These are phyloP conservation scores for Myochromella boudieri DNA, from an alignment of 768 basidiomycete genomes.

Conservation along the genomic window DNA sequence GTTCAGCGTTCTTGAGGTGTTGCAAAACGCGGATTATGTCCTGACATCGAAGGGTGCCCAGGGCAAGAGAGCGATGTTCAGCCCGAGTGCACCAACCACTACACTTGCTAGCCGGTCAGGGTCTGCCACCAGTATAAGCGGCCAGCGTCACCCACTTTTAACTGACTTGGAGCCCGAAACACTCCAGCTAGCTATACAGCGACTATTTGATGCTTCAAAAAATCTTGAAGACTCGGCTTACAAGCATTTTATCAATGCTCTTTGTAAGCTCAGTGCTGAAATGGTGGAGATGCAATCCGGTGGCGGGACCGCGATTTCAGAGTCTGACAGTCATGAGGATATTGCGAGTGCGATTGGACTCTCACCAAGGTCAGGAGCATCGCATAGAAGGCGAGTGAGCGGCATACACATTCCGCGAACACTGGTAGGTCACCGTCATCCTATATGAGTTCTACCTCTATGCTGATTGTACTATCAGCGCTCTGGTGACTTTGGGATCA, in stretches of 20 bases:
- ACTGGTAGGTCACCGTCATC: conserved; percentile 46
- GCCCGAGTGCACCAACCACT: conserved; percentile 29
- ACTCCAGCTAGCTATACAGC: conserved; percentile 71
- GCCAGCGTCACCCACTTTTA: conserved; percentile 58
- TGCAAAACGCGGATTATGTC: conserved; percentile 96
- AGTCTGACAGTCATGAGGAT: conserved; percentile 42
- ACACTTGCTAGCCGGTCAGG: conserved; percentile 40
- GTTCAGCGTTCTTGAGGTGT: conserved; percentile 86
- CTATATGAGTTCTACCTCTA: background rate
- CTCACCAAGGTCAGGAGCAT: conserved; percentile 40
- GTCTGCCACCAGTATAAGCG: conserved; percentile 19
- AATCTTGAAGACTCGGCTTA: conserved; percentile 84
- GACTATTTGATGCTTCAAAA: conserved; percentile 84
- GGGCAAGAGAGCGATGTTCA: conserved; percentile 30
- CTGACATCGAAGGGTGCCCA: conserved; percentile 60
- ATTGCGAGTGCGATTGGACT: conserved; percentile 31
- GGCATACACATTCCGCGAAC: conserved; percentile 85
- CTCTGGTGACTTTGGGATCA: conserved; percentile 93
- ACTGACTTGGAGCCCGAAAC: conserved; percentile 76
- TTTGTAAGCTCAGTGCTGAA: conserved; percentile 85
- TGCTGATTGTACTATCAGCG: conserved; percentile 45
- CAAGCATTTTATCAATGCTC: conserved; percentile 67
- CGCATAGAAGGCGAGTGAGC: conserved; percentile 73
- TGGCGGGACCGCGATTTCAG: conserved; percentile 28
- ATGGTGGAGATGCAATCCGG: conserved; percentile 90